These are phyloP conservation scores for Paspalum notatum DNA, from an alignment of 176 grass and related monocot species.

Conservation along the genomic window DNA sequence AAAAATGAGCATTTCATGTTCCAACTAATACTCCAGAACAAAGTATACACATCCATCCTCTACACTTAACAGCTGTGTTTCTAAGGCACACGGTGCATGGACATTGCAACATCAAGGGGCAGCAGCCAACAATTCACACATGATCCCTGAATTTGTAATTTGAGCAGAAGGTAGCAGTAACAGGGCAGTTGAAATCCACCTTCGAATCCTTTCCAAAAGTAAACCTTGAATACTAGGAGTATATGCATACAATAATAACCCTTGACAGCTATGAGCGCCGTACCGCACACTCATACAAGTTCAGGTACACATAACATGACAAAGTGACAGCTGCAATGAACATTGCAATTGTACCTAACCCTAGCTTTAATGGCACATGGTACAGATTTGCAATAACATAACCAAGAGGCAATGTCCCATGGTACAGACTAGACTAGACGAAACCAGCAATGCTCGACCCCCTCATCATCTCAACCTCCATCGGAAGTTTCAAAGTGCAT, in stretches of 20 bases:
- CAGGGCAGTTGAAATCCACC: neutral
- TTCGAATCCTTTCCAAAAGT: neutral
- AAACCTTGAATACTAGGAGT: neutral
- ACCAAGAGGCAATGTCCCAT: conserved; percentile 3
- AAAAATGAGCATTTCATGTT: conserved; percentile 19
- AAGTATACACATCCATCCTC: conserved; percentile 1
- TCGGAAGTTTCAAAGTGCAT: neutral
- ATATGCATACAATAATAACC: neutral
- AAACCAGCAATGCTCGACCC: neutral
- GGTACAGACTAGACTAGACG: neutral
- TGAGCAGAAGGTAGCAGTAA: neutral
- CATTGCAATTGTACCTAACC: conserved; percentile 27
- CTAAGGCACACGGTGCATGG: neutral
- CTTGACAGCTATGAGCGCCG: conserved; percentile 9
- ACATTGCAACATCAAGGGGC: neutral
- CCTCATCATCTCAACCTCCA: neutral
- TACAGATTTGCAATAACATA: conserved; percentile 36
- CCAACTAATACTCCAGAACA: neutral
- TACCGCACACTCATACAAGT: neutral
- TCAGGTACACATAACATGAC: conserved; percentile 8
- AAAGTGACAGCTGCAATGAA: conserved; percentile 3
- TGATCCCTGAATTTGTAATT: neutral
- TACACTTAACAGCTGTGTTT: conserved; percentile 22
- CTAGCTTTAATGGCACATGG: conserved; percentile 34
- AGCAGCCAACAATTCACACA: conserved; percentile 11